A percentile compares a stretch with the other conserved stretches of the same genome.
These are phyloP conservation scores for Pleurotus ostreatus DNA, from an alignment of 768 basidiomycete genomes.

Conservation along the genomic window DNA sequence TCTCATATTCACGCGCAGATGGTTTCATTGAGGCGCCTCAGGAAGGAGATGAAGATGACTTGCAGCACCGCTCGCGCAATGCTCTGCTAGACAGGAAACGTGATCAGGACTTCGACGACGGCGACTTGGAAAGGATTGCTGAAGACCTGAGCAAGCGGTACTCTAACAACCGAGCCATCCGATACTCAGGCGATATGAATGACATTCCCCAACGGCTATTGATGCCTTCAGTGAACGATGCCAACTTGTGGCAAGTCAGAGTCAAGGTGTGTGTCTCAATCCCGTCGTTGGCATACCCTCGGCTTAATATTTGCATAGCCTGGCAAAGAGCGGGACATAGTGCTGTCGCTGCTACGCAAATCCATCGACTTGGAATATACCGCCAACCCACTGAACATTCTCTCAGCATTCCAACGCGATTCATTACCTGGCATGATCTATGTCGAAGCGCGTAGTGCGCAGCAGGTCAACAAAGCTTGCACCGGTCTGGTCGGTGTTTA, in stretches of 20 bases:
- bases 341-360: slow-evolving; percentile 94
- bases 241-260: slow-evolving; percentile 92
- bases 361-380: slow-evolving; percentile 80
- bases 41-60: slow-evolving; percentile 60
- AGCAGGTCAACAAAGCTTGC: slow-evolving; percentile 81
- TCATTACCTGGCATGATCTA: slow-evolving; percentile 95
- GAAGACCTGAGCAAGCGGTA: slow-evolving; percentile 78
- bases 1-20: slow-evolving; percentile 33
- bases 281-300: background rate
- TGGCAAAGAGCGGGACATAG: slow-evolving; percentile 89
- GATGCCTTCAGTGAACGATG: slow-evolving; percentile 96
- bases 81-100: slow-evolving; percentile 64
- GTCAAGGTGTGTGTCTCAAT: slow-evolving; percentile 65
- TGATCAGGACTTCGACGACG: slow-evolving; percentile 69
- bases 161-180: slow-evolving; percentile 50
- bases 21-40: slow-evolving; percentile 69
- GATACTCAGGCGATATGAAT: slow-evolving; percentile 90
- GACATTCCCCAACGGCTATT: slow-evolving; percentile 88
- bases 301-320: slow-evolving; percentile 40
- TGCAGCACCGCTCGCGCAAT: slow-evolving; percentile 35
- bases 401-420: slow-evolving; percentile 94
- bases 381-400: slow-evolving; percentile 75
- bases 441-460: slow-evolving; percentile 86
- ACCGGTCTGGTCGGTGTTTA: slow-evolving; percentile 93
- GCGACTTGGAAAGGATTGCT: slow-evolving; percentile 82